Evolutionary conservation across 768 basidiomycete genomes (phyloP).

Genomic region (Chlorophyllum brunneum): DNA sequence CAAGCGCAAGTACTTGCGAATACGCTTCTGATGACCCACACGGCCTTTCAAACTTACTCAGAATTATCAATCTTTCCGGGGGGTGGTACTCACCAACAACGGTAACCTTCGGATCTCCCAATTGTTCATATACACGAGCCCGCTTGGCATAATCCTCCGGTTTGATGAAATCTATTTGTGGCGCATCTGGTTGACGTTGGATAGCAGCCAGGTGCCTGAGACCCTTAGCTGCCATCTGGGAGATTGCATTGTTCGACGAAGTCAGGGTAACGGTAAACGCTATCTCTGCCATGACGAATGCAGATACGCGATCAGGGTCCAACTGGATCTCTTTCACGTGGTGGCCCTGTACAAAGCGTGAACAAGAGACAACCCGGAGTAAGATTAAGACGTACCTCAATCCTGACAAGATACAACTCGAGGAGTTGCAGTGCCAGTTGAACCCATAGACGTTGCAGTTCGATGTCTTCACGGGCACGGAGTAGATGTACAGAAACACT

Average conservation of each 20-base stretch:
- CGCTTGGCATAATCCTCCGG: constrained; percentile 67
- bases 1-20: constrained; percentile 65
- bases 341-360: constrained; percentile 26
- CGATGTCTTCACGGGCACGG: constrained; percentile 52
- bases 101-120: constrained; percentile 71
- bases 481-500: constrained; percentile 57
- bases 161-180: constrained; percentile 42
- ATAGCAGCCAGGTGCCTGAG: constrained; percentile 66
- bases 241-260: constrained; percentile 63
- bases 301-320: constrained; percentile 49
- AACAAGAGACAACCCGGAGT: background rate
- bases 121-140: constrained; percentile 70
- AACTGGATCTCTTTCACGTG: constrained; percentile 48
- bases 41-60: constrained; percentile 45
- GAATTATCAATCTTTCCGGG: constrained; percentile 7
- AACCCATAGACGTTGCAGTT: constrained; percentile 68
- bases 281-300: constrained; percentile 68
- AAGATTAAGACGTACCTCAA: constrained; percentile 35
- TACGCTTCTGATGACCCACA: constrained; percentile 74
- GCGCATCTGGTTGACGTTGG: constrained; percentile 59
- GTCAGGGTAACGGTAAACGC: constrained; percentile 69
- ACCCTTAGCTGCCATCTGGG: constrained; percentile 63
- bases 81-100: constrained; percentile 55
- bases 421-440: constrained; percentile 57
- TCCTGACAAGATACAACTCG: constrained; percentile 48